Conservation (phyloP, 345 rosid genomes). For the Anacardium occidentale region DNA sequence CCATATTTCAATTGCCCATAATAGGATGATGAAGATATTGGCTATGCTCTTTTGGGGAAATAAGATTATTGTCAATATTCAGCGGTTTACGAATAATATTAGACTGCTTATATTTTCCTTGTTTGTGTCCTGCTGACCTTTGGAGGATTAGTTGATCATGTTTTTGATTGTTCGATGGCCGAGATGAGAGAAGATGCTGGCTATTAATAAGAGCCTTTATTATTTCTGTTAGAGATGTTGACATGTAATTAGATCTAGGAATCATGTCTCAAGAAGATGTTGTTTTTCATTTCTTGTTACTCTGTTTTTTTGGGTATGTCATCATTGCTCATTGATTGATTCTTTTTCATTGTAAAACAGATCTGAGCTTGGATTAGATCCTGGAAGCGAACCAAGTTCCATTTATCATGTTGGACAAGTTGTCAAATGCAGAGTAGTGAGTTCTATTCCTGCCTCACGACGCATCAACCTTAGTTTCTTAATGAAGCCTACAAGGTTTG, state of each 20-base stretch:
- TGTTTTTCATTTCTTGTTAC: conserved; percentile 3
- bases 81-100: too few relatives aligned
- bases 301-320: conserved; percentile 15
- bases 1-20: too few relatives aligned
- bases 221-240: neutral
- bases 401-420: conserved; percentile 91
- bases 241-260: neutral
- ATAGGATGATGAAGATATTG: too few relatives aligned
- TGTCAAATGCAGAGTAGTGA: conserved; percentile 82
- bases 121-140: too few relatives aligned
- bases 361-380: conserved; percentile 83
- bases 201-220: too few relatives aligned
- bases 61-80: too few relatives aligned
- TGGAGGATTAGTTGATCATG: too few relatives aligned
- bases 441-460: conserved; percentile 61
- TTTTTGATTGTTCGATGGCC: too few relatives aligned
- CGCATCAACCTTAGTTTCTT: conserved; percentile 82
- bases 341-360: conserved; percentile 44
- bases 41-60: too few relatives aligned
- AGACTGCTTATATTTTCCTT: too few relatives aligned
- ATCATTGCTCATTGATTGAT: conserved; percentile 21
- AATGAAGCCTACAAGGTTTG: conserved; percentile 76
- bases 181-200: too few relatives aligned
- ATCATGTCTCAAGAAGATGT: neutral
- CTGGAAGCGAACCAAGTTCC: conserved; percentile 64